A percentile compares a stretch with the other conserved stretches of the same genome.
These are phyloP conservation scores for Astrocystis sublimbata DNA, from an alignment of 495 filamentous ascomycete genomes.

Conservation along the genomic window DNA sequence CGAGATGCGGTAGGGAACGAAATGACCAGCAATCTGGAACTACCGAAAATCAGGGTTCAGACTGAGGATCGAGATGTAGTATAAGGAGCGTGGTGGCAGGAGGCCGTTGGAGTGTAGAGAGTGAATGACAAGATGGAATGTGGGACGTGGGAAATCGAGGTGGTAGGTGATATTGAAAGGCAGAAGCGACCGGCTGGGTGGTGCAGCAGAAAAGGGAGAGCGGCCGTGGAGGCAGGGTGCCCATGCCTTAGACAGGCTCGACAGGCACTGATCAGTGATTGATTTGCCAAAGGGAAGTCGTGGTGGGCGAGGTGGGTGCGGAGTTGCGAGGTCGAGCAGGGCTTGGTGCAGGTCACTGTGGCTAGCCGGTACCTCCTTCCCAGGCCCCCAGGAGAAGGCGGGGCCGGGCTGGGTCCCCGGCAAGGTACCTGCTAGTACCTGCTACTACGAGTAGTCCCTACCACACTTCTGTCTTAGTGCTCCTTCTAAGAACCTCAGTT, in stretches of 20 bases:
- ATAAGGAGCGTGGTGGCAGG: constrained; percentile 23
- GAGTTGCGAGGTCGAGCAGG: neutral
- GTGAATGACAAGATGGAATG: constrained; percentile 17
- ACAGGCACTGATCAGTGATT: no score
- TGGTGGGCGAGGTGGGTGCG: no score
- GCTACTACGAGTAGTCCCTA: no score
- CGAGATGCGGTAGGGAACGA: constrained; percentile 23
- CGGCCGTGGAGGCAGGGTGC: neutral
- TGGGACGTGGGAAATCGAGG: constrained; percentile 13
- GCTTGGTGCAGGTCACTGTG: constrained; percentile 3
- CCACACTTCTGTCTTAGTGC: no score
- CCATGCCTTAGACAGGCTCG: no score
- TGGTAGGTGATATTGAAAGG: constrained; percentile 9
- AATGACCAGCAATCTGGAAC: constrained; percentile 26
- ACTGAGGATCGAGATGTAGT: constrained; percentile 4
- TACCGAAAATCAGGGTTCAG: neutral
- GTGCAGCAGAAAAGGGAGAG: constrained; percentile 15
- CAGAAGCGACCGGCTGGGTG: neutral
- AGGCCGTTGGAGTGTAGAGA: constrained; percentile 6
- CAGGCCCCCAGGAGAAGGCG: no score
- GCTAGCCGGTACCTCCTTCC: neutral
- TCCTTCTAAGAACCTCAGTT: no score
- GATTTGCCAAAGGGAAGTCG: constrained; percentile 1
- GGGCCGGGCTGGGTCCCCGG: neutral
- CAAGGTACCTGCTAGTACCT: neutral